These are phyloP conservation scores for Thyridium curvatum DNA, from an alignment of 2,329 filamentous ascomycete species.

Conservation along the genomic window DNA sequence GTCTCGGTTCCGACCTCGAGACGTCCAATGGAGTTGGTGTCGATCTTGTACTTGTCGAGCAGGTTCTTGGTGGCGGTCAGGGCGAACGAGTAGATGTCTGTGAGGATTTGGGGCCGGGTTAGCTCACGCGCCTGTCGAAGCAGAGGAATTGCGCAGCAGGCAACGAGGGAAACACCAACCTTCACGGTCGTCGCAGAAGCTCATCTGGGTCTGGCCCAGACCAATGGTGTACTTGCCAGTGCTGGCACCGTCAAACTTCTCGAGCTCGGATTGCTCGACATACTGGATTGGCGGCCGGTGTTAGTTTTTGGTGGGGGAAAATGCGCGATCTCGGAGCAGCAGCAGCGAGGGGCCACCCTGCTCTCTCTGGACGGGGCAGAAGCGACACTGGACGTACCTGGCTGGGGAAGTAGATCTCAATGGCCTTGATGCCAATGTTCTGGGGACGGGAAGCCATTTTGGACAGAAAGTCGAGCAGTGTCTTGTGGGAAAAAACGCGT, in stretches of 20 bases:
- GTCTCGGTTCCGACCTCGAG: constrained; percentile 85
- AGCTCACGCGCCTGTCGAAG: constrained; percentile 1
- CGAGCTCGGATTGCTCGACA: constrained; percentile 75
- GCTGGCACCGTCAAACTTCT: constrained; percentile 80
- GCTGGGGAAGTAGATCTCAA: constrained; percentile 82
- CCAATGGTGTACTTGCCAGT: constrained; percentile 86
- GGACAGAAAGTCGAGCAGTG: constrained; percentile 1
- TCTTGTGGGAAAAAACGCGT: too few relatives aligned
- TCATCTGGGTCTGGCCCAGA: constrained; percentile 86
- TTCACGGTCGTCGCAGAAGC: constrained; percentile 85
- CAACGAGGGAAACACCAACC: constrained; percentile 42
- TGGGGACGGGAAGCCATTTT: constrained; percentile 71
- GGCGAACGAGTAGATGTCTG: constrained; percentile 84
- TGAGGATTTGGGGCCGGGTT: not conserved
- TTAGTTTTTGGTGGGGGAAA: not conserved
- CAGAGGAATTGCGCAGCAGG: not conserved
- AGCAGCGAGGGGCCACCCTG: too few relatives aligned
- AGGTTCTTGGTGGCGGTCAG: constrained; percentile 73
- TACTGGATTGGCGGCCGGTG: constrained; percentile 45
- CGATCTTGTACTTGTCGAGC: constrained; percentile 77
- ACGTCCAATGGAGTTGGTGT: constrained; percentile 69
- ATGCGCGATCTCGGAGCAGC: not conserved
- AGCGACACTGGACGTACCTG: constrained; percentile 53
- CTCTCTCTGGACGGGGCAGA: too few relatives aligned
- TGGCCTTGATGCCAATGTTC: constrained; percentile 90